Conservation (phyloP, 2,329 filamentous ascomycete species). For the Cladosporium sp. region DNA sequence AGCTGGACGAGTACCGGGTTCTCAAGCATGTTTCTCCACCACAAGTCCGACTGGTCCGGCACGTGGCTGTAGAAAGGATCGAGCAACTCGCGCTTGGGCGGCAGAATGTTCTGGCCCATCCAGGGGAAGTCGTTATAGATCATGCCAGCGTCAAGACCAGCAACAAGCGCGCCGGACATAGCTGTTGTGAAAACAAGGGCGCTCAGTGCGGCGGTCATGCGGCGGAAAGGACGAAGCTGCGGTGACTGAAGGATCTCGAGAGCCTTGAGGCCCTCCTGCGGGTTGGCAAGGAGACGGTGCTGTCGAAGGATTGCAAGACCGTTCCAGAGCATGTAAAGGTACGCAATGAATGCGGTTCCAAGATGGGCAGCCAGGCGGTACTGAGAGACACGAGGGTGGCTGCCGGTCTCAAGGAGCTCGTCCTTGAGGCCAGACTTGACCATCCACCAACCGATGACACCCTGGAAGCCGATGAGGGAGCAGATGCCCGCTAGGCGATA, state of each 20-base stretch:
- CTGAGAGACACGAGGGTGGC: slow-evolving; percentile 87
- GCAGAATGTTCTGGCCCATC: slow-evolving; percentile 81
- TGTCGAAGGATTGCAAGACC: slow-evolving; percentile 78
- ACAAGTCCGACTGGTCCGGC: slow-evolving; percentile 72
- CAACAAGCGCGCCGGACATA: slow-evolving; percentile 89
- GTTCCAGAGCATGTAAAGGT: slow-evolving; percentile 88
- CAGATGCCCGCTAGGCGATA: slow-evolving; percentile 74
- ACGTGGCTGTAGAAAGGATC: slow-evolving; percentile 77
- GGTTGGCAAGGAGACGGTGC: slow-evolving; percentile 64
- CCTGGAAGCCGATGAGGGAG: slow-evolving; percentile 86
- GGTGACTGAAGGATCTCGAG: slow-evolving; percentile 60
- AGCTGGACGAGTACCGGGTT: slow-evolving; percentile 94
- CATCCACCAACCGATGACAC: slow-evolving; percentile 99
- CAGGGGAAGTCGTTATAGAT: slow-evolving; percentile 99
- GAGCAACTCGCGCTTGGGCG: slow-evolving; percentile 76
- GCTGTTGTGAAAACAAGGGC: slow-evolving; percentile 79
- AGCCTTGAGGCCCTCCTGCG: slow-evolving; percentile 47
- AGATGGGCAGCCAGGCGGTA: slow-evolving; percentile 89
- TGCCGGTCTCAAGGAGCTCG: slow-evolving; percentile 85
- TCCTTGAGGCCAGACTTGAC: slow-evolving; percentile 94
- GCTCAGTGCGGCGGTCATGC: slow-evolving; percentile 63
- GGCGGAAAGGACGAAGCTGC: slow-evolving; percentile 65
- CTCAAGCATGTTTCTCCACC: slow-evolving; percentile 97
- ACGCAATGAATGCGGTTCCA: slow-evolving; percentile 84
- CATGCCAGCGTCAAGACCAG: slow-evolving; percentile 87